Evolutionary conservation across 2,329 filamentous ascomycete species (phyloP).

Genomic region (Exophiala viscosa): DNA sequence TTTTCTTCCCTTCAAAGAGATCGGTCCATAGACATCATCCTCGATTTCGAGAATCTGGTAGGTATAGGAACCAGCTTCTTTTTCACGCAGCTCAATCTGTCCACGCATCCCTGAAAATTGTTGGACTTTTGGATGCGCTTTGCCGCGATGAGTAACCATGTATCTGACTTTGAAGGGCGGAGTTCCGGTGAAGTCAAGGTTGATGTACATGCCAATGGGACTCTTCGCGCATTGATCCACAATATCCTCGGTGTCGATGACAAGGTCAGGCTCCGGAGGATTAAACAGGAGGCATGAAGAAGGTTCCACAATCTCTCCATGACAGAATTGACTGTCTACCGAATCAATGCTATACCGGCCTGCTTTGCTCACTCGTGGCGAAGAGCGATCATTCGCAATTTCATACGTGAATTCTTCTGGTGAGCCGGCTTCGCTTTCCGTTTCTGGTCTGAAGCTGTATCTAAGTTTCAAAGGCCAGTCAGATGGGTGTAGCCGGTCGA

Average conservation of each 20-base stretch:
- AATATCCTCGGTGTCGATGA: slow-evolving; percentile 72
- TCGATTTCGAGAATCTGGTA: slow-evolving; percentile 80
- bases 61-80: slow-evolving; percentile 75
- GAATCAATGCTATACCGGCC: slow-evolving; percentile 84
- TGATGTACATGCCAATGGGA: slow-evolving; percentile 82
- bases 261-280: slow-evolving; percentile 77
- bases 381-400: slow-evolving; percentile 41
- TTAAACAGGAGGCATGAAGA: slow-evolving; percentile 91
- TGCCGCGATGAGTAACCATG: slow-evolving; percentile 61
- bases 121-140: slow-evolving; percentile 51
- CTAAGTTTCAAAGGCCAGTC: slow-evolving; percentile 68
- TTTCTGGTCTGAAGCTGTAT: slow-evolving; percentile 77
- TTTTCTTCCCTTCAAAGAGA: slow-evolving; percentile 58
- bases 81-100: slow-evolving; percentile 79
- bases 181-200: slow-evolving; percentile 84
- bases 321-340: slow-evolving; percentile 74
- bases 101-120: slow-evolving; percentile 68
- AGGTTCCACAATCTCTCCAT: slow-evolving; percentile 86
- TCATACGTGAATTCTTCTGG: slow-evolving; percentile 56
- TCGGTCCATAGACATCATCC: slow-evolving; percentile 73
- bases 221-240: slow-evolving; percentile 94
- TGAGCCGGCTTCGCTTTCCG: slow-evolving; percentile 63
- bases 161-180: slow-evolving; percentile 87
- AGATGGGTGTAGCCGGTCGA: slow-evolving; percentile 57
- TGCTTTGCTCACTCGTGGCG: slow-evolving; percentile 66